These are phyloP conservation scores for Raffaelea arxii DNA, from an alignment of 2,329 filamentous ascomycete species.

Conservation along the genomic window DNA sequence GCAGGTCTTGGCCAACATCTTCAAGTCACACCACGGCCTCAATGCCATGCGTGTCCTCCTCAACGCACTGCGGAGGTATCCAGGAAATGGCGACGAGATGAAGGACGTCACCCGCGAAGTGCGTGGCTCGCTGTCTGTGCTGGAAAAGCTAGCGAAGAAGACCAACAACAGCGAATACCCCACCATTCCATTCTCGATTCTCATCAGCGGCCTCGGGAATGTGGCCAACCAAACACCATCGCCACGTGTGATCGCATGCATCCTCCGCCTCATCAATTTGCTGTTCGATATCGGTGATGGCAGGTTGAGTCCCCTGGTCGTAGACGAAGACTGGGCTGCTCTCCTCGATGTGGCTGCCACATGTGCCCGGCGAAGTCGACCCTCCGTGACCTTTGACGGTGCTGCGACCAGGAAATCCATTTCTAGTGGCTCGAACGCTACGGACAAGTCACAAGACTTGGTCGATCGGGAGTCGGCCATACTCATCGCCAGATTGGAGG, in stretches of 20 bases:
- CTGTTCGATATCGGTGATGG: conserved; percentile 44
- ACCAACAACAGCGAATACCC: conserved; percentile 51
- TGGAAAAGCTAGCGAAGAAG: conserved; percentile 54
- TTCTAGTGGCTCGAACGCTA: not conserved
- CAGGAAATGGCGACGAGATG: conserved; percentile 32
- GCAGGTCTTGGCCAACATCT: conserved; percentile 60
- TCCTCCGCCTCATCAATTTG: conserved; percentile 44
- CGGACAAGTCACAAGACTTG: conserved; percentile 26
- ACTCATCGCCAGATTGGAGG: conserved; percentile 40
- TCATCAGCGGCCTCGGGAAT: conserved; percentile 47
- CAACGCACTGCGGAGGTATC: conserved; percentile 45
- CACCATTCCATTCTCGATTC: conserved; percentile 44
- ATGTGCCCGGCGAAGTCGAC: conserved; percentile 32
- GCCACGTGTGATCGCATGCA: conserved; percentile 33
- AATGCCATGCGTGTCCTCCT: conserved; percentile 57
- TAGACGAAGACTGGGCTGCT: conserved; percentile 57
- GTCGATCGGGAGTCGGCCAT: conserved; percentile 32
- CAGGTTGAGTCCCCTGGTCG: conserved; percentile 43
- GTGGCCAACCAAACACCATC: conserved; percentile 35
- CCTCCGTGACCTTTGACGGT: not conserved
- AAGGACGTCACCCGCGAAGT: conserved; percentile 47
- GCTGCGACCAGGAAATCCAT: not conserved
- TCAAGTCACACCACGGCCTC: conserved; percentile 64
- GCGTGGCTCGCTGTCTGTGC: conserved; percentile 51
- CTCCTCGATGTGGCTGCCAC: conserved; percentile 49